These are phyloP conservation scores for Periconia sp. DNA, from an alignment of 2,329 filamentous ascomycete genomes.

Conservation along the genomic window DNA sequence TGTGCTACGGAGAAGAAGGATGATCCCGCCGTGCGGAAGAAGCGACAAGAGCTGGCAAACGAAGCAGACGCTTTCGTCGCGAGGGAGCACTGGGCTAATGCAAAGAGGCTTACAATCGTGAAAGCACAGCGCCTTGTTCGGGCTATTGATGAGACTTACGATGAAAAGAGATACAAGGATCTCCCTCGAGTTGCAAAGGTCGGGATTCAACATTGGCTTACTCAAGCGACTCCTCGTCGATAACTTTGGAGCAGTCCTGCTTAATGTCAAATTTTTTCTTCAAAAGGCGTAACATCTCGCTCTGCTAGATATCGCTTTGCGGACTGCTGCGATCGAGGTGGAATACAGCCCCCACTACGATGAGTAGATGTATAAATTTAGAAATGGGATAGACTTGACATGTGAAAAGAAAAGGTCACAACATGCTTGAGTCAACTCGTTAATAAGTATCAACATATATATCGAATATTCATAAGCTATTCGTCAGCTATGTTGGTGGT, in stretches of 20 bases:
- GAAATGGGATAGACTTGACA: too few species aligned
- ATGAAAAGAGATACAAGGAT: conserved; percentile 23
- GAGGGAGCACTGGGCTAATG: conserved; percentile 33
- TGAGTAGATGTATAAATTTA: too few species aligned
- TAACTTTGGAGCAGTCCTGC: conserved; percentile 1
- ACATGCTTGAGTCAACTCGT: too few species aligned
- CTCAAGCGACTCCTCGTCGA: conserved; percentile 21
- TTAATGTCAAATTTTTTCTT: too few species aligned
- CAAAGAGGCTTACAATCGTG: conserved; percentile 28
- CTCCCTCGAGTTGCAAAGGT: conserved; percentile 22
- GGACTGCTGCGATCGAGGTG: too few species aligned
- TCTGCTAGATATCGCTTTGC: too few species aligned
- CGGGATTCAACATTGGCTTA: conserved; percentile 26
- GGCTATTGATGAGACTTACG: conserved; percentile 32
- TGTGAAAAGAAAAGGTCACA: too few species aligned
- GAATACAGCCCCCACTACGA: too few species aligned
- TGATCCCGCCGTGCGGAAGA: conserved; percentile 23
- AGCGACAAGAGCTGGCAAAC: conserved; percentile 26
- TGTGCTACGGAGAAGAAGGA: conserved; percentile 45
- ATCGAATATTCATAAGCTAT: too few species aligned
- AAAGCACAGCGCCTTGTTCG: conserved; percentile 29
- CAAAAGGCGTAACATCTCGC: too few species aligned
- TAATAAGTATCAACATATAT: too few species aligned
- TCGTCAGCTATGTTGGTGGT: too few species aligned
- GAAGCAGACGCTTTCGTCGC: conserved; percentile 32